Evolutionary conservation across 1,139 yeast genomes (phyloP), one percentile per base, ranked within the genome.

Genomic region (Blastobotrys buckinghamii): DNA sequence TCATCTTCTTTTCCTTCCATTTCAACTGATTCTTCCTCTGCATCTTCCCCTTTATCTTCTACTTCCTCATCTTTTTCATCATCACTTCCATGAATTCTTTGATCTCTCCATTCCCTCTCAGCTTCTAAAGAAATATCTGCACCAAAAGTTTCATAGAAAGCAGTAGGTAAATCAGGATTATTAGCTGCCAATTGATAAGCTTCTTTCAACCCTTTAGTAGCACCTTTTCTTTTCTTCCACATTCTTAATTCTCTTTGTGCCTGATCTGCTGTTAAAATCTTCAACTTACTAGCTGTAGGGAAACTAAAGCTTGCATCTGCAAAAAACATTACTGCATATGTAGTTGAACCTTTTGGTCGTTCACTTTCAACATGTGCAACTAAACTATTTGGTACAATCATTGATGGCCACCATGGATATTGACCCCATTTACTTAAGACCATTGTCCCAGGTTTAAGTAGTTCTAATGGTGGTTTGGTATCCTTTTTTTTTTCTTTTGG

Each of bases 331-430:
- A 70, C 71, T 5, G 71, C 68, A 53, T 61, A 59, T n/a, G 54
- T 32, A 2, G 15, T 12, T 15, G 22, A 8, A 7, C 16, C 19
- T 16, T 24, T 22, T 6, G 45, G 45, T 22, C 27, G 10, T 15
- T 34, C 34, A 15, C 36, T 24, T 32, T 15, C 26, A 12, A 43
- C 53, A 49, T 49, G 41, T 29, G 51, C 52, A 3, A 53, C 48
- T 37, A 53, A 30, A 22, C 52, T 46, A 13, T 56, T 56, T 12
- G 50, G 36, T 16, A 56, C 46, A 22, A 43, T 40, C 56, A 70
- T 61, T 2, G 65, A 72, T 16, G 74, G 73, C 73, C 73, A 70
- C 13, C 71, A 63, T 1, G 73, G 67, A 47, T 57, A 66, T 8
- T 71, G 71, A 45, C 61, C 63, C 45, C 65, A 57, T 44, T 68